Evolutionary conservation across 2,329 filamentous ascomycete genomes (phyloP).

Genomic region (Lachnellula subtilissima): DNA sequence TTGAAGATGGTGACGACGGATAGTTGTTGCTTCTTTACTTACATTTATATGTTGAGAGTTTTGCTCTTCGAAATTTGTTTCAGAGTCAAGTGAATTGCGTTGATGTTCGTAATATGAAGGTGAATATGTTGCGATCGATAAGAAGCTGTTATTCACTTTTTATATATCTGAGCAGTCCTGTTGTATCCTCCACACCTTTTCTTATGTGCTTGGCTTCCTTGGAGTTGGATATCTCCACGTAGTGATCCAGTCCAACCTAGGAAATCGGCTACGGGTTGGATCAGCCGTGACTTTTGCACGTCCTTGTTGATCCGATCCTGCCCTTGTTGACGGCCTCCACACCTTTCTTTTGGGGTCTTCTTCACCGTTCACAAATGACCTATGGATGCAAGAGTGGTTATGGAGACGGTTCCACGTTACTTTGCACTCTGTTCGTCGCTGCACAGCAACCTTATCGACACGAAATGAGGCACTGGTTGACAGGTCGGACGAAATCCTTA

Average conservation of each 20-base stretch:
- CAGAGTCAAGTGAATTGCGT: no score
- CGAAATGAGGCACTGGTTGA: slow-evolving; percentile 8
- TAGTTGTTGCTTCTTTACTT: no score
- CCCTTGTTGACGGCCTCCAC: slow-evolving; percentile 27
- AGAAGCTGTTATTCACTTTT: slow-evolving; percentile 2
- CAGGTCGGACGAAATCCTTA: slow-evolving; percentile 12
- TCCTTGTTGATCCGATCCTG: slow-evolving; percentile 26
- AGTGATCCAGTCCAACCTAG: slow-evolving; percentile 22
- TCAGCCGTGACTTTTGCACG: slow-evolving; percentile 27
- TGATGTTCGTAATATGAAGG: no score
- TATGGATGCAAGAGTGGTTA: slow-evolving; percentile 14
- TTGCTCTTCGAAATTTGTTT: no score
- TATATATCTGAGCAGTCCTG: slow-evolving; percentile 7
- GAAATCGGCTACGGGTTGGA: slow-evolving; percentile 25
- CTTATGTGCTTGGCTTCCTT: slow-evolving; percentile 1
- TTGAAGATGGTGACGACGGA: no score
- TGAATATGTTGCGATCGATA: neutral
- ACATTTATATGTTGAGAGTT: no score
- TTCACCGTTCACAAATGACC: slow-evolving; percentile 17
- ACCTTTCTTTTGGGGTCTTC: slow-evolving; percentile 22
- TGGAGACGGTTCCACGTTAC: slow-evolving; percentile 27
- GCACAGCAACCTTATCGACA: slow-evolving; percentile 24
- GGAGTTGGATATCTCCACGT: slow-evolving; percentile 7
- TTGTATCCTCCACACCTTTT: slow-evolving; percentile 8
- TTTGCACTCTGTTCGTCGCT: slow-evolving; percentile 11